Conservation (phyloP, 1,139 yeast species). For the Debaryomycetaceae sp. region DNA sequence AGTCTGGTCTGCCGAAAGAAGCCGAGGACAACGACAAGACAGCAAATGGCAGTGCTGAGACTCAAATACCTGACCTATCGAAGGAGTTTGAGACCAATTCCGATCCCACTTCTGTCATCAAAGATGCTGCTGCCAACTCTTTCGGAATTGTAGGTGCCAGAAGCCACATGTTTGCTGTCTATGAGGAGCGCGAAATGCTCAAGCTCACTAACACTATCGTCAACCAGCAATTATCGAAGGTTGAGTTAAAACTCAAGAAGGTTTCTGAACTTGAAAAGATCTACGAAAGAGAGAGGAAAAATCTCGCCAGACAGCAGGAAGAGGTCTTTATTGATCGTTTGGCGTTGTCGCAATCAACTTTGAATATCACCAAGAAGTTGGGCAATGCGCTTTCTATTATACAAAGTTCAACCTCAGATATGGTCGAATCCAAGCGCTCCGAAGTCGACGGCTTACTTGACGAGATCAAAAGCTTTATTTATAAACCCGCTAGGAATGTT, state of each 20-base stretch:
- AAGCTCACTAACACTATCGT: constrained; percentile 57
- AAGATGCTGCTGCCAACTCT: constrained; percentile 54
- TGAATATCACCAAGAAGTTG: constrained; percentile 49
- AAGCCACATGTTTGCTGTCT: constrained; percentile 76
- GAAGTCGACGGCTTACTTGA: constrained; percentile 28
- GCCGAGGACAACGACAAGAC: constrained; percentile 2
- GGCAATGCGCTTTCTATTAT: constrained; percentile 38
- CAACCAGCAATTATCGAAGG: constrained; percentile 68
- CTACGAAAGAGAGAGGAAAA: constrained; percentile 74
- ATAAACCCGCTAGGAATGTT: constrained; percentile 46
- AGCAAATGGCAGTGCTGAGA: not conserved
- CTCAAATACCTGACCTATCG: constrained; percentile 5
- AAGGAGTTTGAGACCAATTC: constrained; percentile 4
- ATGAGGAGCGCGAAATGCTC: constrained; percentile 78
- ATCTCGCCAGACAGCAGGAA: constrained; percentile 73
- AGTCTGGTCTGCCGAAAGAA: not conserved
- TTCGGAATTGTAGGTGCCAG: constrained; percentile 76
- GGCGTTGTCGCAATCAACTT: constrained; percentile 62
- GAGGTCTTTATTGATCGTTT: constrained; percentile 77
- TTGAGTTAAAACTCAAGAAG: constrained; percentile 72
- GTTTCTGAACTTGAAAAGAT: constrained; percentile 72
- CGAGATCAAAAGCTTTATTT: constrained; percentile 49
- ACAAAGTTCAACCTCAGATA: constrained; percentile 14
- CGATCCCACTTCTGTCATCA: constrained; percentile 14
- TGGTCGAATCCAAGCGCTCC: constrained; percentile 5